These are phyloP conservation scores for Jatropha podagrica DNA, from an alignment of 441 rosid genomes.

Conservation along the genomic window DNA sequence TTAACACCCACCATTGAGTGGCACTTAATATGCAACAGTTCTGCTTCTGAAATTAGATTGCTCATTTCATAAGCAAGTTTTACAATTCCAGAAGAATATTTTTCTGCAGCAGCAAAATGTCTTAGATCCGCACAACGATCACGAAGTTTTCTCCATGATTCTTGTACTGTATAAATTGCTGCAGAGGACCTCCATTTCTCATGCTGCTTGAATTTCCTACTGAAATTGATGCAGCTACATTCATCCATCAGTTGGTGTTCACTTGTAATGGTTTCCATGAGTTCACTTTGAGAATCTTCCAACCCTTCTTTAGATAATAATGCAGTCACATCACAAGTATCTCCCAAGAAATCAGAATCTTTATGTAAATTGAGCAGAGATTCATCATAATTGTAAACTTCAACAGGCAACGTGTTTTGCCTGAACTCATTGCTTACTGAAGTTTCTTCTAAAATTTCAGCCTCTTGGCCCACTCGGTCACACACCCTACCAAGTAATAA, in stretches of 20 bases:
- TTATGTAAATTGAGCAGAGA: slow-evolving; percentile 28
- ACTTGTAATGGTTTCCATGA: slow-evolving; percentile 35
- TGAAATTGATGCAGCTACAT: slow-evolving; percentile 79
- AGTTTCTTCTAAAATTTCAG: slow-evolving; percentile 45
- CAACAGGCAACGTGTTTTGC: slow-evolving; percentile 32
- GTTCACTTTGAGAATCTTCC: slow-evolving; percentile 50
- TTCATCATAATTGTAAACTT: slow-evolving; percentile 31
- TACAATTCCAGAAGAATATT: slow-evolving; percentile 48
- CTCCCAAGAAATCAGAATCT: slow-evolving; percentile 37
- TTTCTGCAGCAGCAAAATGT: slow-evolving; percentile 52
- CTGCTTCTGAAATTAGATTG: slow-evolving; percentile 72
- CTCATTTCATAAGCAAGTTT: slow-evolving; percentile 52
- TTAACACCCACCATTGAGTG: slow-evolving; percentile 43
- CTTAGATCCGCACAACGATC: slow-evolving; percentile 41
- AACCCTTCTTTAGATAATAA: slow-evolving; percentile 44
- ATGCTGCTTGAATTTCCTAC: slow-evolving; percentile 33
- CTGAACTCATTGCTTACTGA: slow-evolving; percentile 43
- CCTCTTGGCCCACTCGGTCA: slow-evolving; percentile 39
- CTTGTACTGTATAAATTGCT: slow-evolving; percentile 46
- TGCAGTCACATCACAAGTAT: slow-evolving; percentile 37
- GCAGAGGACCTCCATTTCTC: slow-evolving; percentile 30
- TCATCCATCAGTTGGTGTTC: slow-evolving; percentile 73
- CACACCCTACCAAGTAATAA: slow-evolving; percentile 39
- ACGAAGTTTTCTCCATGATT: slow-evolving; percentile 70
- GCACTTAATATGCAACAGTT: slow-evolving; percentile 48